Evolutionary conservation across 2,329 filamentous ascomycete genomes (phyloP).

Genomic region (Ceratocystis huliohia): DNA sequence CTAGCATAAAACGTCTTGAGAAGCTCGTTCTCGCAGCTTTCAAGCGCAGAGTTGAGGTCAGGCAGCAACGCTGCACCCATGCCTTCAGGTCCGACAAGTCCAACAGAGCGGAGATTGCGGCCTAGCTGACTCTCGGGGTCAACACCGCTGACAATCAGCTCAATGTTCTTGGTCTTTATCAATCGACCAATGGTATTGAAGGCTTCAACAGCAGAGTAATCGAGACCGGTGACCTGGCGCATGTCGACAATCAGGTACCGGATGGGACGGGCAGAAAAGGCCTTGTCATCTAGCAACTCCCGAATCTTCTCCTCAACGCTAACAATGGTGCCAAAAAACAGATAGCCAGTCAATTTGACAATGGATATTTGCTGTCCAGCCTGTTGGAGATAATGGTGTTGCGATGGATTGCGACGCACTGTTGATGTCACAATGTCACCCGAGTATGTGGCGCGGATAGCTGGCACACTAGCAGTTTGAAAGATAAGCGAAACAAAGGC

Average conservation of each 20-base stretch:
- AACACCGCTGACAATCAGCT: conserved; percentile 72
- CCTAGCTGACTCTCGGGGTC: conserved; percentile 64
- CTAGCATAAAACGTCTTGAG: conserved; percentile 66
- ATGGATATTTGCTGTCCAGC: conserved; percentile 82
- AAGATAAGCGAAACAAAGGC: conserved; percentile 86
- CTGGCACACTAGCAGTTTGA: conserved; percentile 79
- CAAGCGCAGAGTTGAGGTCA: conserved; percentile 82
- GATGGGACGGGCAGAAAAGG: conserved; percentile 66
- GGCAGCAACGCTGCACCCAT: conserved; percentile 70
- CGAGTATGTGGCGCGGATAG: conserved; percentile 79
- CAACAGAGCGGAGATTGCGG: conserved; percentile 67
- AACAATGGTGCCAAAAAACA: conserved; percentile 98
- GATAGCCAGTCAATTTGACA: conserved; percentile 80
- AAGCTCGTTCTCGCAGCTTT: conserved; percentile 89
- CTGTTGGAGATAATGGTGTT: conserved; percentile 72
- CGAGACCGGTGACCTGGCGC: conserved; percentile 76
- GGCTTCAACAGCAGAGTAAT: conserved; percentile 91
- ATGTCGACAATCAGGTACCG: conserved; percentile 84
- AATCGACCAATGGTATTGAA: conserved; percentile 87
- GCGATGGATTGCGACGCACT: conserved; percentile 77
- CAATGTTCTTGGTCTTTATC: conserved; percentile 61
- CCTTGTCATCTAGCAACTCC: conserved; percentile 66
- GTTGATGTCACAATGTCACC: conserved; percentile 84
- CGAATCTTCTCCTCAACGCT: conserved; percentile 84
- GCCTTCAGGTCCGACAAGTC: conserved; percentile 55